Conservation (phyloP, 2,329 filamentous ascomycete genomes). For the Alternaria ethzedia region DNA sequence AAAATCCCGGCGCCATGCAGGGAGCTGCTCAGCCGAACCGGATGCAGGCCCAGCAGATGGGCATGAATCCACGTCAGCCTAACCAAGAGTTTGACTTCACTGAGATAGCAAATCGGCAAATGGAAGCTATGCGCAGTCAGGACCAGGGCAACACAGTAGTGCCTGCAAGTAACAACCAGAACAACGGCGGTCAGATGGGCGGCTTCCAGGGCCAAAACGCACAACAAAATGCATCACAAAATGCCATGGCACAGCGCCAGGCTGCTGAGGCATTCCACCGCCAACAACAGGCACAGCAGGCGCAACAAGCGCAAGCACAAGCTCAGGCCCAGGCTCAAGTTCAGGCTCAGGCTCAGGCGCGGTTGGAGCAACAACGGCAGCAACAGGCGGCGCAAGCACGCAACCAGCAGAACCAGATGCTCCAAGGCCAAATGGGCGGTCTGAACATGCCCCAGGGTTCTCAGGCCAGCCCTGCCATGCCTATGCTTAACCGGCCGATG, state of each 20-base stretch:
- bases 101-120: slow-evolving; percentile 66
- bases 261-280: slow-evolving; percentile 22
- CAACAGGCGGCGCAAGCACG: slow-evolving; percentile 47
- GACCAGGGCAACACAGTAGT: slow-evolving; percentile 69
- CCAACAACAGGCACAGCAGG: slow-evolving; percentile 14
- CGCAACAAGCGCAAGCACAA: slow-evolving; percentile 24
- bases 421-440: slow-evolving; percentile 48
- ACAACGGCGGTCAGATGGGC: slow-evolving; percentile 45
- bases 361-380: slow-evolving; percentile 37
- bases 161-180: slow-evolving; percentile 65
- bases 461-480: slow-evolving; percentile 53
- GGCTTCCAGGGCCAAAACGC: slow-evolving; percentile 38
- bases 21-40: slow-evolving; percentile 33
- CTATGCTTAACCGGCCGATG: slow-evolving; percentile 57
- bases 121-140: slow-evolving; percentile 65
- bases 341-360: slow-evolving; percentile 45
- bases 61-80: slow-evolving; percentile 36
- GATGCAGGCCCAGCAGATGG: slow-evolving; percentile 36
- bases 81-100: slow-evolving; percentile 56
- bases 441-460: slow-evolving; percentile 51
- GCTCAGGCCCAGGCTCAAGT: slow-evolving; percentile 40
- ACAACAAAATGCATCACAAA: slow-evolving; percentile 36
- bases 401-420: slow-evolving; percentile 39
- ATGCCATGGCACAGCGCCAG: slow-evolving; percentile 39
- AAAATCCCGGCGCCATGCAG: slow-evolving; percentile 46